Conservation (phyloP, 805 yeast species). For the Yarrowia phangngaensis region DNA sequence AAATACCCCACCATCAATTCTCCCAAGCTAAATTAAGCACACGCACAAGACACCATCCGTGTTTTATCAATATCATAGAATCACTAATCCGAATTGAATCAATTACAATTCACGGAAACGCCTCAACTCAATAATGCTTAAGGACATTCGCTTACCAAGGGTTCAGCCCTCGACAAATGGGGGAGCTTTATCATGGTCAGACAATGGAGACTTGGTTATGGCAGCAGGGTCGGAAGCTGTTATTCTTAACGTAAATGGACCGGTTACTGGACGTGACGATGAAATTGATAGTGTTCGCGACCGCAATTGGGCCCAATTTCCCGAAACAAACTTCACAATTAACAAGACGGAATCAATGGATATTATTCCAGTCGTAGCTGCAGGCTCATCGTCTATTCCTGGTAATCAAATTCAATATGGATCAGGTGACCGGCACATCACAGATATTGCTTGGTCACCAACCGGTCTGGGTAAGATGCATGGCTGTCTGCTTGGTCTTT, state of each 20-base stretch:
- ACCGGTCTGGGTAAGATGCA: slow-evolving; percentile 8
- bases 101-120: no score
- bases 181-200: slow-evolving; percentile 22
- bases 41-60: no score
- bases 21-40: no score
- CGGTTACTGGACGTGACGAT: slow-evolving; percentile 18
- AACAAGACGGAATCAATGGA: slow-evolving; percentile 23
- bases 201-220: slow-evolving; percentile 11
- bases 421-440: slow-evolving; percentile 16
- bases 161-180: slow-evolving; percentile 11
- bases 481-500: slow-evolving; percentile 8
- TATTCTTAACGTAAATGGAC: slow-evolving; percentile 20
- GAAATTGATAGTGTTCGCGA: slow-evolving; percentile 25
- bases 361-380: neutral
- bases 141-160: slow-evolving; percentile 22
- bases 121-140: neutral
- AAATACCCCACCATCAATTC: no score
- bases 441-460: slow-evolving; percentile 20
- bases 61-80: no score
- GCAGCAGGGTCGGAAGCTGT: slow-evolving; percentile 15
- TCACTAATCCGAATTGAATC: no score
- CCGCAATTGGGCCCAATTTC: slow-evolving; percentile 22
- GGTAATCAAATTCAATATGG: slow-evolving; percentile 24
- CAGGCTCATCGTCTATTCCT: slow-evolving; percentile 5
- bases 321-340: slow-evolving; percentile 24